A percentile compares a stretch with the other conserved stretches of the same genome.
These are phyloP conservation scores for Colletotrichum scovillei DNA, from an alignment of 2,329 filamentous ascomycete species.

Conservation along the genomic window DNA sequence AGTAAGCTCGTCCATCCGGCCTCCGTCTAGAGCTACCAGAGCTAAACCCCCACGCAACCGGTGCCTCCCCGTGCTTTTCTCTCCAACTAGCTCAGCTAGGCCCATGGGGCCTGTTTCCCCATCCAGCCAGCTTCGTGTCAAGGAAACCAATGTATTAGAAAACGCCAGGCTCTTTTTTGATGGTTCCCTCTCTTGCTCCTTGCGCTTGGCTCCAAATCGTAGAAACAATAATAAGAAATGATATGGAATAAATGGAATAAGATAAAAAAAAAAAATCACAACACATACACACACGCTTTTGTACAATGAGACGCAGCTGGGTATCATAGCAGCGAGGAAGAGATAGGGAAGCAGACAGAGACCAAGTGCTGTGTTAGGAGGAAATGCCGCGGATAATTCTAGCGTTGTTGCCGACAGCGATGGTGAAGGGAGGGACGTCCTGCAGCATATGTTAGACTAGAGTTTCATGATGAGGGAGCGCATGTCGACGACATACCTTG, in stretches of 20 bases:
- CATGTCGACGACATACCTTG: slow-evolving; percentile 61
- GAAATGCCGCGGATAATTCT: slow-evolving; percentile 60
- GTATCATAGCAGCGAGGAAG: slow-evolving; percentile 35
- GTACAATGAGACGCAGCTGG: slow-evolving; percentile 30
- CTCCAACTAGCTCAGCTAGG: background rate
- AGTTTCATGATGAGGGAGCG: background rate
- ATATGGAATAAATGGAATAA: background rate
- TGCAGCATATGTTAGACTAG: slow-evolving; percentile 42
- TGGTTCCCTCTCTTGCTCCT: slow-evolving; percentile 6
- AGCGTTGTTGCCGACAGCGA: slow-evolving; percentile 78
- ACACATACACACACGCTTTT: slow-evolving; percentile 21
- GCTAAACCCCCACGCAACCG: background rate
- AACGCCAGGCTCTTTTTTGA: slow-evolving; percentile 20
- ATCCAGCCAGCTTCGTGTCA: background rate
- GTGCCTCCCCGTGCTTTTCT: background rate
- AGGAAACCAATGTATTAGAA: slow-evolving; percentile 2
- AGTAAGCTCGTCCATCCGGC: background rate
- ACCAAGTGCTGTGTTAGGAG: slow-evolving; percentile 12
- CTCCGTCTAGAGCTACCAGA: slow-evolving; percentile 22
- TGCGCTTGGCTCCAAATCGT: slow-evolving; percentile 24
- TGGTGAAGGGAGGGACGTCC: slow-evolving; percentile 75
- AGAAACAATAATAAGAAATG: background rate
- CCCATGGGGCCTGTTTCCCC: background rate
- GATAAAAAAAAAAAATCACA: background rate
- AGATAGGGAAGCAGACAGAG: background rate